Conservation (phyloP, 73 alveolate species). For the Paramecium octaurelia region DNA sequence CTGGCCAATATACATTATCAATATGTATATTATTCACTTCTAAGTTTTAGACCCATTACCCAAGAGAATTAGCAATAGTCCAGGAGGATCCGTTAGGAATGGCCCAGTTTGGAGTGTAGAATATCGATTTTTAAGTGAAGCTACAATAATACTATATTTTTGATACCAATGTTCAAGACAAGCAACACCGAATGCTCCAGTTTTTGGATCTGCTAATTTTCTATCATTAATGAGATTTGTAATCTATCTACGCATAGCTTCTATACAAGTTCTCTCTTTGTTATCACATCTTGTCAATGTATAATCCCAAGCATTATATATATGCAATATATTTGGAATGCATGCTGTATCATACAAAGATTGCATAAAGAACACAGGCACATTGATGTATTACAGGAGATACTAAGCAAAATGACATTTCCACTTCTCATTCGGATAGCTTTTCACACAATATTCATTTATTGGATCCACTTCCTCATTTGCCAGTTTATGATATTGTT, state of each 20-base stretch:
- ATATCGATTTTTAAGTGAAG: background rate
- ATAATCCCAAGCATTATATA: background rate
- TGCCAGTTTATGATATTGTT: constrained; percentile 22
- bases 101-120: background rate
- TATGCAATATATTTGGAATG: constrained; percentile 10
- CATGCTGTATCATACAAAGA: constrained; percentile 52
- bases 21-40: background rate
- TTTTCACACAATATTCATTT: background rate
- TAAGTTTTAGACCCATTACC: background rate
- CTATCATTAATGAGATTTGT: background rate
- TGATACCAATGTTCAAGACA: constrained; percentile 48
- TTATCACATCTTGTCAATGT: background rate
- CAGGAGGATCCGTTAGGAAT: background rate
- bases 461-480: background rate
- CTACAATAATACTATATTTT: background rate
- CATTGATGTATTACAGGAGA: background rate
- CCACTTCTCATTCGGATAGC: background rate
- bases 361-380: constrained; percentile 50
- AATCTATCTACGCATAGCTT: background rate
- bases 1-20: constrained; percentile 12
- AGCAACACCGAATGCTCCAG: constrained; percentile 6
- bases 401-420: constrained; percentile 56
- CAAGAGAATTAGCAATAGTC: background rate
- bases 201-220: background rate
- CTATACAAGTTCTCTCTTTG: background rate